phyloP scores from a whole-genome alignment of 2,329 filamentous ascomycete species.

The Ascochyta viciae-villosae region DNA sequence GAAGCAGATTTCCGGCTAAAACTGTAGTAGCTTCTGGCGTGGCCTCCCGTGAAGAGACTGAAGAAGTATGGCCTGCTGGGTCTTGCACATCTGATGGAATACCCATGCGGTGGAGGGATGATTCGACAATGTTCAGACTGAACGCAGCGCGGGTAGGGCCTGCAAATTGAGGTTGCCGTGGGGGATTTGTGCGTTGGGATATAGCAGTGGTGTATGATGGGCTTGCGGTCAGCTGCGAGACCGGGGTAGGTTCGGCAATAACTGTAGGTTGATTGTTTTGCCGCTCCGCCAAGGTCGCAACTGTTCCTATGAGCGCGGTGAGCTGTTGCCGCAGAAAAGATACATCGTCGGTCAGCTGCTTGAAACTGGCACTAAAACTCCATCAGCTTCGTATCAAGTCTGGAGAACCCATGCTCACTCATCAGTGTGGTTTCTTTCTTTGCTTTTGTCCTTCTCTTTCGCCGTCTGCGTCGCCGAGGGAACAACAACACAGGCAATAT shows the following conservation, averaged over 20 bases:
- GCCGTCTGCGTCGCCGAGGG: constrained; percentile 19
- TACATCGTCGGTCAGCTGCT: constrained; percentile 22
- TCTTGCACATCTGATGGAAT: constrained; percentile 11
- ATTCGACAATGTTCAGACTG: constrained; percentile 31
- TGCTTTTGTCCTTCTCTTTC: constrained; percentile 18
- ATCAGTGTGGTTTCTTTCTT: constrained; percentile 5
- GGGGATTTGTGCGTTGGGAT: constrained; percentile 11
- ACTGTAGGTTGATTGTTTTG: neutral
- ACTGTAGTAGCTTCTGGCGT: constrained; percentile 14
- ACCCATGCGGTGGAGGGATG: constrained; percentile 24
- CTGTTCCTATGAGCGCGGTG: constrained; percentile 15
- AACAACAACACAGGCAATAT: constrained; percentile 19
- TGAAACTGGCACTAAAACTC: constrained; percentile 9
- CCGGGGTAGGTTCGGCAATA: constrained; percentile 4
- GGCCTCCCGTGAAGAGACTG: constrained; percentile 17
- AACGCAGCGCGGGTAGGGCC: constrained; percentile 30
- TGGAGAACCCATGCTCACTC: constrained; percentile 1
- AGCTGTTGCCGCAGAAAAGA: constrained; percentile 23
- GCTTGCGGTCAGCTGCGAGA: constrained; percentile 9
- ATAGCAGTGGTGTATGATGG: constrained; percentile 12
- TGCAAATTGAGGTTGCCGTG: constrained; percentile 26
- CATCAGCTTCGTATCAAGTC: neutral
- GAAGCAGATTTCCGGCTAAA: neutral
- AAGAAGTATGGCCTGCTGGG: constrained; percentile 10
- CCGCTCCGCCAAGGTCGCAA: constrained; percentile 13